Evolutionary conservation across 139 green algal genomes (phyloP), one percentile per base, ranked within the genome.

Genomic region (Coccomyxa sp.): DNA sequence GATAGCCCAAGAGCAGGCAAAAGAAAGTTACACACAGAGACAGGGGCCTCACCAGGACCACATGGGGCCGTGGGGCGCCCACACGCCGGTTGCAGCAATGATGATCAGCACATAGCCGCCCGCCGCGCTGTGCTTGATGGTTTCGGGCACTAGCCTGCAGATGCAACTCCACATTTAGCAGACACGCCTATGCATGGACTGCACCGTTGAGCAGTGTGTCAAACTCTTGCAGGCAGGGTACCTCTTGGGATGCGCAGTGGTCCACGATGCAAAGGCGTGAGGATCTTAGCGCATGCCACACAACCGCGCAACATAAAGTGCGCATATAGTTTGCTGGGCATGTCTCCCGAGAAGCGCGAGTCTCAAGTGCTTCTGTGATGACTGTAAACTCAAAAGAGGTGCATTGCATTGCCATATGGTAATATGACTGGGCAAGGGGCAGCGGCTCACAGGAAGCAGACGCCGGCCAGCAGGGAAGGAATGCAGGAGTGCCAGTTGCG

Each of bases 31-130:
- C 4, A 30, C 66, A 9, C 71, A 77, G 25, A 77, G 71, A 32
- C 21, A n/a, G 71, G 9, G 28, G 23, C 71, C 25, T 32, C 31
- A 38, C 71, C 71, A 77, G 27, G 23, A 18, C 27, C 71, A 77
- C 71, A 77, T 77, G 31, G 71, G 71, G 71, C 71, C 71, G 71
- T 77, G 71, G 27, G n/a, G 27, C 25, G 71, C 71, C 71, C 71
- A 77, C 12, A 77, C 71, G 23, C 71, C 71, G 27, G 71, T 77
- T 25, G 71, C 71, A 31, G 71, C 71, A 30, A 77, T 32, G 27
- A 77, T 77, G 23, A 77, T 25, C 23, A 77, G 28, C 23, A 77
- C n/a, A 38, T 77, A 77, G 21, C 71, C 71, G 27, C 27, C 71
- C 14, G 31, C 31, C 23, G 71, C 23, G 71, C n/a, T 77, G 71